Conservation (phyloP, 1,284 basidiomycete genomes). For the Ganoderma lucidum region DNA sequence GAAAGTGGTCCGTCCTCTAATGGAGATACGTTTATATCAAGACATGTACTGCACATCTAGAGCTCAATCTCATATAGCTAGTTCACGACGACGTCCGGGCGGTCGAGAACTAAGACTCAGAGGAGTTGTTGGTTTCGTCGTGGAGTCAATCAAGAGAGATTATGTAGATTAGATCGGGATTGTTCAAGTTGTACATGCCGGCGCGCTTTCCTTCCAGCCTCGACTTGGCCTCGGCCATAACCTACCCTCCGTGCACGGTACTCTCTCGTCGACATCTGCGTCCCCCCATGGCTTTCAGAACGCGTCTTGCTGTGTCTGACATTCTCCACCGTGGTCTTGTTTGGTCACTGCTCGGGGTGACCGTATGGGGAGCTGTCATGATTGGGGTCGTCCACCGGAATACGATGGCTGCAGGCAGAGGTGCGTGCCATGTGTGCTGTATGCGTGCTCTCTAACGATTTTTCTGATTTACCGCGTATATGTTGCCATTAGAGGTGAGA, state of each 20-base stretch:
- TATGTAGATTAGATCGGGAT: constrained; percentile 11
- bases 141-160: neutral
- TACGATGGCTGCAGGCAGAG: constrained; percentile 39
- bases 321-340: constrained; percentile 39
- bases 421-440: constrained; percentile 24
- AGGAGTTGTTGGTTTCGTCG: no score
- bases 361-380: constrained; percentile 41
- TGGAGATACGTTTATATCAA: no score
- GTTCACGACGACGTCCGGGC: no score
- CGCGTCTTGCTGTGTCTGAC: constrained; percentile 36
- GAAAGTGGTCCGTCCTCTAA: no score
- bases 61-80: no score
- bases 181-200: neutral
- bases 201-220: neutral
- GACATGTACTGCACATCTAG: no score
- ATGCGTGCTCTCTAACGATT: neutral
- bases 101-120: no score
- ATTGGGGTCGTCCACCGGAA: constrained; percentile 42
- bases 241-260: neutral
- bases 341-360: constrained; percentile 39
- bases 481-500: neutral
- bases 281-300: constrained; percentile 29
- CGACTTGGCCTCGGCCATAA: no score
- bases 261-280: neutral
- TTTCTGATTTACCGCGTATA: neutral